These are phyloP conservation scores for Epithele typhae DNA, from an alignment of 768 basidiomycete species.

Conservation along the genomic window DNA sequence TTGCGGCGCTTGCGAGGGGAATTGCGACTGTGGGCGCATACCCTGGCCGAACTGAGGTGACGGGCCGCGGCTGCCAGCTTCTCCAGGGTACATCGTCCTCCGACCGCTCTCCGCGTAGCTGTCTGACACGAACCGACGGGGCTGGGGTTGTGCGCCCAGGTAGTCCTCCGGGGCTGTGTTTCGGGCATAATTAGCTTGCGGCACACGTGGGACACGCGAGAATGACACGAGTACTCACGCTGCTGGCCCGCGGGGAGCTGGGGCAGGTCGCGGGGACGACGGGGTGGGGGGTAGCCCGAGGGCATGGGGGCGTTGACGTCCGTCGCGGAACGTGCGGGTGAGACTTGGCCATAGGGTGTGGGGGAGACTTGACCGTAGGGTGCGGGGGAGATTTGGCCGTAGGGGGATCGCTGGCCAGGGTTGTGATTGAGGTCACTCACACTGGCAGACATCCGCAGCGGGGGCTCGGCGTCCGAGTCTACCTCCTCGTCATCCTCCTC, in stretches of 20 bases:
- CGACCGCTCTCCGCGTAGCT: conserved; percentile 45
- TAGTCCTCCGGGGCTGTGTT: conserved; percentile 42
- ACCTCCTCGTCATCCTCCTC: conserved; percentile 61
- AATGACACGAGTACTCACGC: conserved; percentile 19
- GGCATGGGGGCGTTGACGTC: conserved; percentile 13
- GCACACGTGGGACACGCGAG: no score
- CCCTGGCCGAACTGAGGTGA: conserved; percentile 23
- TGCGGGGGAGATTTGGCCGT: conserved; percentile 34
- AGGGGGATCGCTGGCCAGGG: conserved; percentile 20
- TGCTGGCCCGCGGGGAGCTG: conserved; percentile 52
- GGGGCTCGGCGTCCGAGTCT: conserved; percentile 54
- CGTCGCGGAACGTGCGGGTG: conserved; percentile 15
- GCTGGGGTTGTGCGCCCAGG: conserved; percentile 30
- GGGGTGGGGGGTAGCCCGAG: conserved; percentile 20
- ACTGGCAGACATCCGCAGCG: conserved; percentile 10
- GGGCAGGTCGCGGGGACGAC: conserved; percentile 61
- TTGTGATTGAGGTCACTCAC: conserved; percentile 13
- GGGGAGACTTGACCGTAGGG: conserved; percentile 22
- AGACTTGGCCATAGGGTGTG: conserved; percentile 21
- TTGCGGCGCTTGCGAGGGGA: conserved; percentile 35
- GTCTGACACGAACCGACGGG: conserved; percentile 51
- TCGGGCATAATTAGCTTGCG: no score
- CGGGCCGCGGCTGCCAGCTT: conserved; percentile 15
- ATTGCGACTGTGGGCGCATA: conserved; percentile 51
- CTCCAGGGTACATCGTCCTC: conserved; percentile 35